Conservation (phyloP, 495 filamentous ascomycete species). For the Hypomontagnella submonticulosa region DNA sequence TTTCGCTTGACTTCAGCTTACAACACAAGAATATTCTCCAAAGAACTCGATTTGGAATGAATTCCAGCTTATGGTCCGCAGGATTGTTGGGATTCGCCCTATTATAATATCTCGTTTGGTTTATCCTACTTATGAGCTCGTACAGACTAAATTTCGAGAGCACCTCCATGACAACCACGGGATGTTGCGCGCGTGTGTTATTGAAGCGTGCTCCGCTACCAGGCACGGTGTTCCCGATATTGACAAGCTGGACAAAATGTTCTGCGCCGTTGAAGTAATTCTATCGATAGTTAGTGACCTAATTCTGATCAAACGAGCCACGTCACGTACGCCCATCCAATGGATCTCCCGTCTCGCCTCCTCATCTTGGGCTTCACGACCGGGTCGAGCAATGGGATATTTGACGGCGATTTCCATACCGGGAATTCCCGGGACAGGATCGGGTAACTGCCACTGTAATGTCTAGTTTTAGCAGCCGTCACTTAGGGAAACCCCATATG, state of each 20-base stretch:
- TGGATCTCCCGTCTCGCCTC: not conserved
- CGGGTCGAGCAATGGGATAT: not conserved
- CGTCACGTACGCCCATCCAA: conserved; percentile 9
- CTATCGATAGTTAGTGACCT: conserved; percentile 3
- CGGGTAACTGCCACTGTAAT: too few relatives aligned
- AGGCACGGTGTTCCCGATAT: not conserved
- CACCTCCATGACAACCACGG: conserved; percentile 22
- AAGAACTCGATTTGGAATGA: conserved; percentile 22
- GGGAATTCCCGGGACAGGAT: not conserved
- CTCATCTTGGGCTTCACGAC: not conserved
- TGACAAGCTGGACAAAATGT: conserved; percentile 12
- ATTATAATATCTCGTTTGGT: not conserved
- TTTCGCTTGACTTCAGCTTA: not conserved
- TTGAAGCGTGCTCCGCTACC: not conserved
- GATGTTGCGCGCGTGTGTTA: not conserved
- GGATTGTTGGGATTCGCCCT: not conserved
- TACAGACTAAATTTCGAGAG: not conserved
- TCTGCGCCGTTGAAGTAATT: not conserved
- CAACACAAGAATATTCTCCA: conserved; percentile 27
- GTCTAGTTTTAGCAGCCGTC: too few relatives aligned
- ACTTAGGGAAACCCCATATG: too few relatives aligned
- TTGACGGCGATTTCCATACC: conserved; percentile 1
- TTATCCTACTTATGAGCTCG: conserved; percentile 8
- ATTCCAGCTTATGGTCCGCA: conserved; percentile 1
- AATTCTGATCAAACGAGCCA: not conserved